phyloP scores from a whole-genome alignment of 2,329 filamentous ascomycete species.

The Geosmithia morbida region DNA sequence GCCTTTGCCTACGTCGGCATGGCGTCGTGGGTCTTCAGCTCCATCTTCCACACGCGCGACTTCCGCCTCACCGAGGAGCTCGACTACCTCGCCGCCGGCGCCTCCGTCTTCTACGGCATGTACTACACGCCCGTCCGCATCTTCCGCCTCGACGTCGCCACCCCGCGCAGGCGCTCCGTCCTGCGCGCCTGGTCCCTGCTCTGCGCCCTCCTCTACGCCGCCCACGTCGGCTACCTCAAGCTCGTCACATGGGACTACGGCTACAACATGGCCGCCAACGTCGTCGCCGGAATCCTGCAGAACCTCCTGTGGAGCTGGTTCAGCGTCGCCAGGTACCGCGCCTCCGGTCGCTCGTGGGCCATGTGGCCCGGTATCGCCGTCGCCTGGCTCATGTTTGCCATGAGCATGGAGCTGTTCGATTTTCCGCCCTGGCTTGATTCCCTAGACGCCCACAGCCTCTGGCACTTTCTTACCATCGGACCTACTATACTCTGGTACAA shows the following conservation, averaged over 20 bases:
- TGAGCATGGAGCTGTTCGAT: slow-evolving; percentile 92
- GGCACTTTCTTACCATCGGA: slow-evolving; percentile 86
- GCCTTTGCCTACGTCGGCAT: slow-evolving; percentile 69
- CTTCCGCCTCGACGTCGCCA: slow-evolving; percentile 59
- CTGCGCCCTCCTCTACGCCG: slow-evolving; percentile 56
- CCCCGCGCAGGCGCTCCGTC: slow-evolving; percentile 27
- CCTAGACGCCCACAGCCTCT: slow-evolving; percentile 87
- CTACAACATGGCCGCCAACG: slow-evolving; percentile 96
- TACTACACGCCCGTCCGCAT: slow-evolving; percentile 75
- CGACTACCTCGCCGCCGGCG: slow-evolving; percentile 91
- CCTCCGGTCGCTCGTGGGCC: slow-evolving; percentile 62
- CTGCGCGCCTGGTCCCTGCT: slow-evolving; percentile 62
- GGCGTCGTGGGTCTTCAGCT: slow-evolving; percentile 73
- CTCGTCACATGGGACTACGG: slow-evolving; percentile 86
- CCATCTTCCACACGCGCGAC: slow-evolving; percentile 86
- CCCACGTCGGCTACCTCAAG: slow-evolving; percentile 73
- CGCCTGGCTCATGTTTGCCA: slow-evolving; percentile 79
- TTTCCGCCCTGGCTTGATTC: slow-evolving; percentile 74
- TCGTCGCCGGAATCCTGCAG: slow-evolving; percentile 63
- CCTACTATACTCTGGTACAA: slow-evolving; percentile 89
- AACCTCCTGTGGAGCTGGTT: slow-evolving; percentile 82
- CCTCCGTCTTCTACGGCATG: slow-evolving; percentile 77
- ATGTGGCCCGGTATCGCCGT: slow-evolving; percentile 85
- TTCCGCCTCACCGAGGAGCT: slow-evolving; percentile 77
- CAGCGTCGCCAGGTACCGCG: slow-evolving; percentile 58